Conservation (phyloP, 768 basidiomycete species). For the Xerocomus potaroensis region DNA sequence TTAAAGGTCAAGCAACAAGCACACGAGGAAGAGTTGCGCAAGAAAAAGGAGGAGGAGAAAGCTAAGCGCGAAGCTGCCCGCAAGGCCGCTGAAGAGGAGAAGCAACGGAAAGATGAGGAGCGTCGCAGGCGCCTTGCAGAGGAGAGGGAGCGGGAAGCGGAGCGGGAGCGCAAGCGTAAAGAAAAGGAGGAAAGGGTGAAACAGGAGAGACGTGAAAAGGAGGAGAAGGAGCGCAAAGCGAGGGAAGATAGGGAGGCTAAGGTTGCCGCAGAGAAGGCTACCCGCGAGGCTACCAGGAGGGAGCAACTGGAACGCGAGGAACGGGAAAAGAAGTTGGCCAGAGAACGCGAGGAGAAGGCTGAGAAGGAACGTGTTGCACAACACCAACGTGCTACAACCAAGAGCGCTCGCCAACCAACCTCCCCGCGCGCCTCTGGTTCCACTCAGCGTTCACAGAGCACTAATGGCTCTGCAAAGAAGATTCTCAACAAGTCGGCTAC, state of each 20-base stretch:
- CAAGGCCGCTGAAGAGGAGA: constrained; percentile 80
- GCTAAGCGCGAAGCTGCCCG: constrained; percentile 68
- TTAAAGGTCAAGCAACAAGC: constrained; percentile 70
- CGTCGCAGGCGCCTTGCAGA: constrained; percentile 68
- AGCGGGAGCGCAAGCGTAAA: constrained; percentile 68
- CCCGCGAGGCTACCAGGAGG: constrained; percentile 34
- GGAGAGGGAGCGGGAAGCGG: constrained; percentile 75
- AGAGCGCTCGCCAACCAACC: constrained; percentile 44
- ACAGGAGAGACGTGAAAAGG: constrained; percentile 49
- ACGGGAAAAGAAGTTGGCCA: constrained; percentile 60
- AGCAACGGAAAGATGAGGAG: constrained; percentile 79
- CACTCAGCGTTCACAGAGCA: constrained; percentile 43
- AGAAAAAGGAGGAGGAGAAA: constrained; percentile 87
- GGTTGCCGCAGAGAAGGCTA: constrained; percentile 45
- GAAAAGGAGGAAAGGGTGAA: constrained; percentile 66
- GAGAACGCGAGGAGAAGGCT: constrained; percentile 59
- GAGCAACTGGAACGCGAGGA: constrained; percentile 59
- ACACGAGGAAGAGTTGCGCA: constrained; percentile 75
- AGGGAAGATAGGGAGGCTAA: constrained; percentile 64
- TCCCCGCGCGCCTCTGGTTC: constrained; percentile 51
- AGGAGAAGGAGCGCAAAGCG: constrained; percentile 60
- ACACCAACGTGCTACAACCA: constrained; percentile 49
- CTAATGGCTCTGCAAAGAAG: constrained; percentile 56
- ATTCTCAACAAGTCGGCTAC: constrained; percentile 46
- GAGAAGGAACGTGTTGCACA: constrained; percentile 43